These are phyloP conservation scores for Coemansia sp. DNA, from an alignment of 192 early-diverging fungal genomes.

Conservation along the genomic window DNA sequence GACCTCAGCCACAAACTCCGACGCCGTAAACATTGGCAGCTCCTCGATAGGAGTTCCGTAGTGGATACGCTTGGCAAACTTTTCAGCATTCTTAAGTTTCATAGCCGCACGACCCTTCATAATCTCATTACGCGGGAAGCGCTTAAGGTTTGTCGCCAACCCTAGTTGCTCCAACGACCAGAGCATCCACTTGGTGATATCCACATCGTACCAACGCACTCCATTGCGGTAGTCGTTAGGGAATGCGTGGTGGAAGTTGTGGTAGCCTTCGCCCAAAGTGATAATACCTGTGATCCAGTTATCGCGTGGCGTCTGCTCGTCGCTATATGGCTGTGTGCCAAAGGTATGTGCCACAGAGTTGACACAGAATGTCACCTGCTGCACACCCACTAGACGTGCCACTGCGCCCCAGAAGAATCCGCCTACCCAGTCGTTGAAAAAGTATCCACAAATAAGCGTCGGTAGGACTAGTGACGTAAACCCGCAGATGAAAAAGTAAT, in stretches of 20 bases:
- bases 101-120: slow-evolving; percentile 77
- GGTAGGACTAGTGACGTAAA: slow-evolving; percentile 79
- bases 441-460: slow-evolving; percentile 78
- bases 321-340: slow-evolving; percentile 77
- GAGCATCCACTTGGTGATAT: slow-evolving; percentile 87
- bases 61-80: slow-evolving; percentile 60
- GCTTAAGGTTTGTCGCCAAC: slow-evolving; percentile 71
- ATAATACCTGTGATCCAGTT: slow-evolving; percentile 80
- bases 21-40: slow-evolving; percentile 69
- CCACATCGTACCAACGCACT: slow-evolving; percentile 73
- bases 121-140: slow-evolving; percentile 80
- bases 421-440: slow-evolving; percentile 81
- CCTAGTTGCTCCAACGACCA: slow-evolving; percentile 59
- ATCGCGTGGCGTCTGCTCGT: slow-evolving; percentile 79
- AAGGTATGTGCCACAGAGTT: slow-evolving; percentile 83
- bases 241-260: slow-evolving; percentile 90
- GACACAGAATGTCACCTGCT: slow-evolving; percentile 89
- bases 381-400: slow-evolving; percentile 74
- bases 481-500: slow-evolving; percentile 73
- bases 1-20: slow-evolving; percentile 67
- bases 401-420: slow-evolving; percentile 80
- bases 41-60: slow-evolving; percentile 74
- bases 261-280: slow-evolving; percentile 82
- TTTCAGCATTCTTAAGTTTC: slow-evolving; percentile 74
- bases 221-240: slow-evolving; percentile 87